Evolutionary conservation across 768 basidiomycete species (phyloP), one percentile per base, ranked within the genome.

Genomic region (Pleurotus cornucopiae): DNA sequence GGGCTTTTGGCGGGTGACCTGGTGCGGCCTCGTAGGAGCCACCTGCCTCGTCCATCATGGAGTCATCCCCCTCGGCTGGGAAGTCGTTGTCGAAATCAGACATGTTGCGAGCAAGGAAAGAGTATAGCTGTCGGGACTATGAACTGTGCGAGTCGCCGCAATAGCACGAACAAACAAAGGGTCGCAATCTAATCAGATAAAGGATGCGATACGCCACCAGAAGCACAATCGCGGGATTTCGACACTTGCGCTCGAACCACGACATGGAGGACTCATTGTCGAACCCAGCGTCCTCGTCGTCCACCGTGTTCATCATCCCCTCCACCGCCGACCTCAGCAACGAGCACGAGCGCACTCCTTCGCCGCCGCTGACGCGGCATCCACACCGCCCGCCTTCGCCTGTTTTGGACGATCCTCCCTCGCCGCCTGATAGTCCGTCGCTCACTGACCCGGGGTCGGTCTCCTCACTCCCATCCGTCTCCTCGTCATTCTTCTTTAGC

Each of bases 401-500:
- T 13, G 72, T 71, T 61, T 78, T 77, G 12, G 79, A 77, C 58
- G 68, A 73, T 2, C 67, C 78, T 43, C 81, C 81, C 14, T 85
- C 86, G 6, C 79, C 82, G 9, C 80, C 84, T 41, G 78, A 81
- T 63, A 87, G 86, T 63, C 87, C 78, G 1, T 76, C 80, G 37
- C 51, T 53, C 41, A 75, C 81, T 6, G 83, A 76, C 39, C 39
- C 51, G 20, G 51, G 39, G 49, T 86, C 84, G 1, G 71, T 83
- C 40, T 89, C 88, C 1, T 89, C 88, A 4, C 73, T 89, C 2
- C 88, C 88, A 1, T 88, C 86, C 1, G 82, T 88, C 11, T 80
- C 83, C 14, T 88, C 85, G 1, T 86, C 85, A 0, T 88, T 88
- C 76, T 87, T 89, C 72, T 89, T 88, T 72, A 88, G 86, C 30